A percentile compares a stretch with the other conserved stretches of the same genome.
These are phyloP conservation scores for Chalciporus pseudorubinellus DNA, from an alignment of 768 basidiomycete genomes.

Conservation along the genomic window DNA sequence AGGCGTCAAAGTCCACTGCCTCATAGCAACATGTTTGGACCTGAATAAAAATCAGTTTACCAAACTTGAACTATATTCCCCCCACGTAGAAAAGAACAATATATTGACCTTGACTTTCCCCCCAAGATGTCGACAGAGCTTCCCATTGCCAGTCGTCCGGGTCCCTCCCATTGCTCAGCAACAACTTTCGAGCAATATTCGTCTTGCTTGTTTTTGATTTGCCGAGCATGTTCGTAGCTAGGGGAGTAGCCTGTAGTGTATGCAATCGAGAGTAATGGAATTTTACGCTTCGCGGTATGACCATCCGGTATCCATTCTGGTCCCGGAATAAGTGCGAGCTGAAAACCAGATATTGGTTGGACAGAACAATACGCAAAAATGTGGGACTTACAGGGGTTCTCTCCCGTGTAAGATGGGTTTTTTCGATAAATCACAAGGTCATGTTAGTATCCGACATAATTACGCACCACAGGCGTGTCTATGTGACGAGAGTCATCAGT, in stretches of 20 bases:
- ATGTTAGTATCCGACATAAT: conserved; percentile 18
- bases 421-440: conserved; percentile 2
- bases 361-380: background rate
- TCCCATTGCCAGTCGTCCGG: conserved; percentile 74
- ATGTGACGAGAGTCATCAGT: conserved; percentile 8
- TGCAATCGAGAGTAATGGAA: background rate
- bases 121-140: conserved; percentile 66
- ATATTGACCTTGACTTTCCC: conserved; percentile 66
- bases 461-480: conserved; percentile 61
- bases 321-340: conserved; percentile 36
- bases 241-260: background rate
- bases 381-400: conserved; percentile 49
- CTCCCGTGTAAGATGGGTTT: conserved; percentile 34
- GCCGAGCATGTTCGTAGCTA: conserved; percentile 61
- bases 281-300: conserved; percentile 58
- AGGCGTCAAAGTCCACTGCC: conserved; percentile 66
- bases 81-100: background rate
- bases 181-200: conserved; percentile 55
- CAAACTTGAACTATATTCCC: background rate
- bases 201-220: conserved; percentile 68
- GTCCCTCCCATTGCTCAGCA: conserved; percentile 41
- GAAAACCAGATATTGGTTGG: background rate
- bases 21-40: conserved; percentile 55
- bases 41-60: conserved; percentile 19
- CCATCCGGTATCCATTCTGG: conserved; percentile 65